Base-by-base conservation (phyloP, 495 filamentous ascomycete genomes). In the Annulohypoxylon maeteangense region DNA sequence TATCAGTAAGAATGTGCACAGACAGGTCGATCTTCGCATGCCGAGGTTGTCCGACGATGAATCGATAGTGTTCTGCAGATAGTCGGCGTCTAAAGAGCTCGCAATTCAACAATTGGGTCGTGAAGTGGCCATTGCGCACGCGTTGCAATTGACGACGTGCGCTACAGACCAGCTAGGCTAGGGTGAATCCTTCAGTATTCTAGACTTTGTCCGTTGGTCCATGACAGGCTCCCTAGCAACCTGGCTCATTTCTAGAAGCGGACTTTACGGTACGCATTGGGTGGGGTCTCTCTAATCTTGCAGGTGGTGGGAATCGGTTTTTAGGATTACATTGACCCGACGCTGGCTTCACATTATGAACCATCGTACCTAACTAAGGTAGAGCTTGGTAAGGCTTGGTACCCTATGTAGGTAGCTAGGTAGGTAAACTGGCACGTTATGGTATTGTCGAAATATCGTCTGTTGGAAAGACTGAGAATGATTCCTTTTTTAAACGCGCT, bases 1-100 rank as follows among this genome's bases (percentile, higher is more conserved):
- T 31, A 45, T 44, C 44, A 32, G 40, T 23, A 16, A 20, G 20
- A 38, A 56, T 34, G 23, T 60, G 70, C 70, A 72, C 70, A 62
- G 70, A 72, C 60, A 18, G 53, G 18, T 1, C 18, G 6, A 27
- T 72, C 54, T 64, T 38, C n/a, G n/a, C 55, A 68, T 68, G 60
- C 60, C 59, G 54, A 72, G 65, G 60, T 55, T 45, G 29, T 29
- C 64, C n/a, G 36, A 60, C 50, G 60, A 72, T 65, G 65, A 68
- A 61, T 68, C 54, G 45, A 48, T 56, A 62, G 69, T 34, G 64
- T 45, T 57, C 63, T 29, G 51, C 56, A 44, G n/a, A 45, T 64
- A n/a, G 29, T 50, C 57, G 3, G 40, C 31, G 27, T 27, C 38
- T 38, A 20, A 54, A 29, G 40, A 20, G 25, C n/a, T 56, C 58